Percentiles rank a stretch among this genome's conserved stretches.
Evolutionary conservation across 2,329 filamentous ascomycete genomes (phyloP).

Genomic region (Leptographium wingfieldii): DNA sequence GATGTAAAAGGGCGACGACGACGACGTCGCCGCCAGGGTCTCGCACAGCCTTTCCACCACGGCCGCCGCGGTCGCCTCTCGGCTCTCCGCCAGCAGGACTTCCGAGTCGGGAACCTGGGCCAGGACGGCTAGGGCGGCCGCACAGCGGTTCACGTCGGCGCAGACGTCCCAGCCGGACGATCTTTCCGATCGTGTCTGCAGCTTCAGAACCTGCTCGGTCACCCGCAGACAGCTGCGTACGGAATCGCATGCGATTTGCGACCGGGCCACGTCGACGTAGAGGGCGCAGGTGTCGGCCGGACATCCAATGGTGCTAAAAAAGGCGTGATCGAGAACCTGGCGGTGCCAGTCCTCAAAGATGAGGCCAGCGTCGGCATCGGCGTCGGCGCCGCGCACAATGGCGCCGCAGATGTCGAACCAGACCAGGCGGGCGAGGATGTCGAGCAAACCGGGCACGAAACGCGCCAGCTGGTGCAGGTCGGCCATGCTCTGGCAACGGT

Average conservation of each 20-base stretch:
- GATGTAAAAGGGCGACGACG: conserved; percentile 24
- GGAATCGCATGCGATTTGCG: conserved; percentile 7
- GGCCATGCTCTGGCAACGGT: conserved; percentile 19
- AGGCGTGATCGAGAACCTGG: conserved; percentile 18
- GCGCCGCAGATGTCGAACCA: conserved; percentile 28
- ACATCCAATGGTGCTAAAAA: conserved; percentile 26
- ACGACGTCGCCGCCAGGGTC: conserved; percentile 18
- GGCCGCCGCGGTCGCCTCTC: conserved; percentile 11
- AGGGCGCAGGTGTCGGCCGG: conserved; percentile 24
- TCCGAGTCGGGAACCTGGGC: not conserved
- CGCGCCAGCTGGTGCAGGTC: conserved; percentile 22
- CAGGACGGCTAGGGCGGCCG: conserved; percentile 20
- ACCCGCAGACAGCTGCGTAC: conserved; percentile 13
- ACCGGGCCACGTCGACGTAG: conserved; percentile 21
- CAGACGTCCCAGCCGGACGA: conserved; percentile 12
- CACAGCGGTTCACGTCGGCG: conserved; percentile 22
- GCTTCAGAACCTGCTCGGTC: conserved; percentile 16
- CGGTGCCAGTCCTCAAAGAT: conserved; percentile 31
- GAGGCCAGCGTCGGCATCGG: conserved; percentile 6
- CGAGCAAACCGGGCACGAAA: conserved; percentile 22
- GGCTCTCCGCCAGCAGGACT: not conserved
- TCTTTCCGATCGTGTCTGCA: not conserved
- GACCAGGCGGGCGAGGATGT: conserved; percentile 25
- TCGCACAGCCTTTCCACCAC: conserved; percentile 24
- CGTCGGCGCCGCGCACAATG: conserved; percentile 10